These are phyloP conservation scores for Strigomonas galati DNA, from an alignment of 208 protist genomes.

Conservation along the genomic window DNA sequence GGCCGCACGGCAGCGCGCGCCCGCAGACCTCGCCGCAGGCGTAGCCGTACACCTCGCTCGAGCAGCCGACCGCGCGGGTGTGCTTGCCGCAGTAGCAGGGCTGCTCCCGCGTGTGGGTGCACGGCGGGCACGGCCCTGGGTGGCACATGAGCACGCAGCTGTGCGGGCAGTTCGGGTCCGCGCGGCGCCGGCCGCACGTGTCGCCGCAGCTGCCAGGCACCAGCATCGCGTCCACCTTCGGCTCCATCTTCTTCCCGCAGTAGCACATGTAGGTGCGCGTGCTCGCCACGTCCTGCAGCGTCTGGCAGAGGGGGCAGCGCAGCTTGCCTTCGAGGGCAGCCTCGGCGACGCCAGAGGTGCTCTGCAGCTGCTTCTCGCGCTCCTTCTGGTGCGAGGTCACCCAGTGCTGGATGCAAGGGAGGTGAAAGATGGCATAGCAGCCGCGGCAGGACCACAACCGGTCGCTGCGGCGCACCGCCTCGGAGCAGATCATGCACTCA, in stretches of 20 bases:
- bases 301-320: conserved; percentile 71
- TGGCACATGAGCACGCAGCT: conserved; percentile 78
- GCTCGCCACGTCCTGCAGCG: conserved; percentile 19
- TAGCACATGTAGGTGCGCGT: conserved; percentile 57
- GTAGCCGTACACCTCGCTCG: conserved; percentile 63
- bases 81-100: conserved; percentile 81
- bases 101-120: conserved; percentile 51
- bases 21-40: conserved; percentile 72
- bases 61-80: conserved; percentile 65
- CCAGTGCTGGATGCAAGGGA: conserved; percentile 66
- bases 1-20: conserved; percentile 69
- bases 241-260: conserved; percentile 66
- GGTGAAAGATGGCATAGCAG: conserved; percentile 77
- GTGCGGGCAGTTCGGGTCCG: conserved; percentile 62
- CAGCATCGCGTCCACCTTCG: conserved; percentile 49
- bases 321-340: conserved; percentile 35
- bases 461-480: conserved; percentile 39
- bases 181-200: conserved; percentile 49
- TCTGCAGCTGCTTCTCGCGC: conserved; percentile 33
- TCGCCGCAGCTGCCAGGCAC: conserved; percentile 81
- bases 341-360: conserved; percentile 11
- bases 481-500: conserved; percentile 73
- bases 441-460: conserved; percentile 57
- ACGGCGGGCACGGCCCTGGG: conserved; percentile 74
- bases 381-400: conserved; percentile 40